Percentiles rank a stretch among this genome's conserved stretches.
These are phyloP conservation scores for Nymphaea thermarum DNA, from an alignment of 164 flowering plant genomes.

Conservation along the genomic window DNA sequence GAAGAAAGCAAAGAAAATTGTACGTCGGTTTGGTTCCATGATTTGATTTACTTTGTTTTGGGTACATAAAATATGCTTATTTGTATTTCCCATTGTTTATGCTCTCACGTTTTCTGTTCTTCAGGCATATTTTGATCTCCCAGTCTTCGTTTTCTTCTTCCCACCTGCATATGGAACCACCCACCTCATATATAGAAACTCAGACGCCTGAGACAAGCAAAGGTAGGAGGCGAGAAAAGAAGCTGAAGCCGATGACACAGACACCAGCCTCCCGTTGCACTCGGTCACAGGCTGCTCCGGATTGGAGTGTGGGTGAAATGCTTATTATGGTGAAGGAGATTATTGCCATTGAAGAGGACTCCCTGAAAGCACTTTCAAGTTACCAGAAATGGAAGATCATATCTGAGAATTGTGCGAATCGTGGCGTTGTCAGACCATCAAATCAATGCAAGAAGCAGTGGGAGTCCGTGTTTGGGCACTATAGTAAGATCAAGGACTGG, in stretches of 20 bases:
- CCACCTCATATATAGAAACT: background rate
- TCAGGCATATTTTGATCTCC: background rate
- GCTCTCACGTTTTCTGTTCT: too few species aligned
- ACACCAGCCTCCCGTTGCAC: conserved; percentile 18
- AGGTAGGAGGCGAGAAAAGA: too few species aligned
- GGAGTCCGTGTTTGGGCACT: conserved; percentile 38
- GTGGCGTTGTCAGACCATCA: conserved; percentile 26
- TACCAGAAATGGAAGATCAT: conserved; percentile 56
- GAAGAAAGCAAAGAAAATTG: too few species aligned
- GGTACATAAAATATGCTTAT: too few species aligned
- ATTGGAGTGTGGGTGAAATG: conserved; percentile 31
- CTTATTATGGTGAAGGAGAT: conserved; percentile 45
- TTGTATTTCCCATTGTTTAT: too few species aligned
- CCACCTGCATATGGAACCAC: background rate
- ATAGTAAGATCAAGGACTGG: conserved; percentile 34
- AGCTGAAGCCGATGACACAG: background rate
- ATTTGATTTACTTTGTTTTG: too few species aligned
- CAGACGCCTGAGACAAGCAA: background rate
- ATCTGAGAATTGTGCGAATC: conserved; percentile 33
- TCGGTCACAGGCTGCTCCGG: conserved; percentile 44
- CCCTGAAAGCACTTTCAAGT: conserved; percentile 28
- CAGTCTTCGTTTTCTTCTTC: background rate
- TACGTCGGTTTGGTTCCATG: too few species aligned
- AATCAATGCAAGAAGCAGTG: conserved; percentile 54
- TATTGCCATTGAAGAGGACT: conserved; percentile 37